These are phyloP conservation scores for Hypoxylon sp. DNA, from an alignment of 2,329 filamentous ascomycete genomes.

Conservation along the genomic window DNA sequence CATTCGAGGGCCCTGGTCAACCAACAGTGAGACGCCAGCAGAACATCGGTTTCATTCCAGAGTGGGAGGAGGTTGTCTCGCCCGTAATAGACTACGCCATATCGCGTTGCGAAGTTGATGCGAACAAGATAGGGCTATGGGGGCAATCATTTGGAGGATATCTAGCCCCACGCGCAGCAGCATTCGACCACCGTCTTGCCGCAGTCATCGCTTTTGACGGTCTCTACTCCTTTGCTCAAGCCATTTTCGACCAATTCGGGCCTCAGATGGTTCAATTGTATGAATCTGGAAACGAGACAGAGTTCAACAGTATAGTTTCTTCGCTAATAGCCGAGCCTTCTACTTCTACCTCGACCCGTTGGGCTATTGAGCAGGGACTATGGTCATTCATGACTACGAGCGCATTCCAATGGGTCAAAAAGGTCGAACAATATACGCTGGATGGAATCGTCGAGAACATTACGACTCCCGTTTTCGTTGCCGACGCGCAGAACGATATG, in stretches of 20 bases:
- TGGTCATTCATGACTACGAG: constrained; percentile 44
- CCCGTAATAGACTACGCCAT: constrained; percentile 43
- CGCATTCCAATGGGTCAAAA: constrained; percentile 47
- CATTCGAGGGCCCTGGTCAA: constrained; percentile 38
- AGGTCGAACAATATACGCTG: constrained; percentile 31
- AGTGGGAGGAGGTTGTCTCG: constrained; percentile 45
- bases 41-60: constrained; percentile 43
- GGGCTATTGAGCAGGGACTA: constrained; percentile 55
- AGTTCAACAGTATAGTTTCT: constrained; percentile 36
- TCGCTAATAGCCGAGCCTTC: not conserved
- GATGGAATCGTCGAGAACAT: constrained; percentile 45
- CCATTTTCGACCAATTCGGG: constrained; percentile 35
- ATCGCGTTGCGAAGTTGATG: constrained; percentile 35
- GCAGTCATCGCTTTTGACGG: constrained; percentile 43
- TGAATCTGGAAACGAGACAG: constrained; percentile 37
- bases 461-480: constrained; percentile 51
- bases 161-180: constrained; percentile 50
- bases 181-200: constrained; percentile 48
- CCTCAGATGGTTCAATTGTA: constrained; percentile 38
- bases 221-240: constrained; percentile 38
- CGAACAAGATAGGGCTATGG: constrained; percentile 32
- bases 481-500: constrained; percentile 46
- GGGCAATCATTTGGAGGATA: constrained; percentile 43
- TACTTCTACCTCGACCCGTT: constrained; percentile 46
- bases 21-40: constrained; percentile 42